These are phyloP conservation scores for Stereum hirsutum DNA, from an alignment of 1,284 basidiomycete genomes.

Conservation along the genomic window DNA sequence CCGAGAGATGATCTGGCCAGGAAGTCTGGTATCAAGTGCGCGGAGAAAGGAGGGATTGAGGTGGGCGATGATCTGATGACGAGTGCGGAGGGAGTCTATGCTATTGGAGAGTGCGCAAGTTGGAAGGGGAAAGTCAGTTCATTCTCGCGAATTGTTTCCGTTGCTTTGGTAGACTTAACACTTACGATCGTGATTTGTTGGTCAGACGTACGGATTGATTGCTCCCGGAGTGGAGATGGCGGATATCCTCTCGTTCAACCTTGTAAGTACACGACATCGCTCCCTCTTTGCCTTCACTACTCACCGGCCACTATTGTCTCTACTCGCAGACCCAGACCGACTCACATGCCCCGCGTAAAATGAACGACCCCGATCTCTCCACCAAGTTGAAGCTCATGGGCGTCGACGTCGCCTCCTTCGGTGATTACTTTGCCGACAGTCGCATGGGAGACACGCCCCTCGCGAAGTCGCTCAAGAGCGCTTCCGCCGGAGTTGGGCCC, in stretches of 20 bases:
- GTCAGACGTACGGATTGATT: slow-evolving; percentile 2
- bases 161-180: too few relatives aligned
- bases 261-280: too few relatives aligned
- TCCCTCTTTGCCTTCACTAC: too few relatives aligned
- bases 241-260: slow-evolving; percentile 1
- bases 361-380: neutral
- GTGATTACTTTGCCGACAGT: slow-evolving; percentile 1
- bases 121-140: too few relatives aligned
- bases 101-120: slow-evolving; percentile 1
- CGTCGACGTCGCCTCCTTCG: neutral
- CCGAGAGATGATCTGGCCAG: neutral
- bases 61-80: neutral
- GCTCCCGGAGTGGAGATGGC: slow-evolving; percentile 1
- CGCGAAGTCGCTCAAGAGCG: neutral
- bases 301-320: too few relatives aligned
- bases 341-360: neutral
- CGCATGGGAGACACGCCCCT: neutral
- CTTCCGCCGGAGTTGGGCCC: neutral
- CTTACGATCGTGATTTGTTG: too few relatives aligned
- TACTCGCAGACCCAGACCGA: slow-evolving; percentile 2
- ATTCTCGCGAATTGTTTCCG: too few relatives aligned
- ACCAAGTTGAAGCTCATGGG: slow-evolving; percentile 1
- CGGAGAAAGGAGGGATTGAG: neutral
- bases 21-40: neutral
- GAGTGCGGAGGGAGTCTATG: neutral